Conservation (phyloP, 345 rosid genomes). For the Rhizophora mangle region DNA sequence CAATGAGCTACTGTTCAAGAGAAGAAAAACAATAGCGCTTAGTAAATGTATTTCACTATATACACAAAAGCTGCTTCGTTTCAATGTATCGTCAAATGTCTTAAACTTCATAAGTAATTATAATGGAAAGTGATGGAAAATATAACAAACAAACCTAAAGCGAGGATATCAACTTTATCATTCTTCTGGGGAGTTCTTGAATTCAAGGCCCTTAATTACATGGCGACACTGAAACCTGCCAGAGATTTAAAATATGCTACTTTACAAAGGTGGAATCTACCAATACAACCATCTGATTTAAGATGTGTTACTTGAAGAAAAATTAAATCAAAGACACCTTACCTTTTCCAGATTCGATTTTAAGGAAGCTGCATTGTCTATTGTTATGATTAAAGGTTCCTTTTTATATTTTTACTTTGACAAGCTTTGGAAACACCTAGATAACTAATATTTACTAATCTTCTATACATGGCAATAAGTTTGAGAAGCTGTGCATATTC, state of each 20-base stretch:
- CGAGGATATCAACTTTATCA: slow-evolving; percentile 17
- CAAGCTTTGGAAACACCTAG: no score
- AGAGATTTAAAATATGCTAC: background rate
- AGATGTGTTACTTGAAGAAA: no score
- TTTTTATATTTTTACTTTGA: no score
- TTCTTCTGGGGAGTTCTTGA: slow-evolving; percentile 55
- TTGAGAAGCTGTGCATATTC: no score
- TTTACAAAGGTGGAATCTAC: background rate
- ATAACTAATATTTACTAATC: no score
- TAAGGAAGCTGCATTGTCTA: background rate
- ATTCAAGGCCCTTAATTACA: slow-evolving; percentile 64
- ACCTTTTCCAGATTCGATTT: background rate
- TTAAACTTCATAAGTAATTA: background rate
- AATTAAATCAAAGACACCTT: no score
- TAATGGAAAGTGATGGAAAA: background rate
- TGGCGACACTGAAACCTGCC: slow-evolving; percentile 86
- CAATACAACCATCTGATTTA: background rate
- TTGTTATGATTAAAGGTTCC: no score
- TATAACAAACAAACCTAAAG: background rate
- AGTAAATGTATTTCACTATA: no score
- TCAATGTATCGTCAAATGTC: background rate
- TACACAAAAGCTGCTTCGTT: no score
- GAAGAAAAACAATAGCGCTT: no score
- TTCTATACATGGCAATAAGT: no score
- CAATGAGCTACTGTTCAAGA: no score